Base-by-base conservation (phyloP, 1,284 basidiomycete species). In the Cutaneotrichosporon spelunceum region DNA sequence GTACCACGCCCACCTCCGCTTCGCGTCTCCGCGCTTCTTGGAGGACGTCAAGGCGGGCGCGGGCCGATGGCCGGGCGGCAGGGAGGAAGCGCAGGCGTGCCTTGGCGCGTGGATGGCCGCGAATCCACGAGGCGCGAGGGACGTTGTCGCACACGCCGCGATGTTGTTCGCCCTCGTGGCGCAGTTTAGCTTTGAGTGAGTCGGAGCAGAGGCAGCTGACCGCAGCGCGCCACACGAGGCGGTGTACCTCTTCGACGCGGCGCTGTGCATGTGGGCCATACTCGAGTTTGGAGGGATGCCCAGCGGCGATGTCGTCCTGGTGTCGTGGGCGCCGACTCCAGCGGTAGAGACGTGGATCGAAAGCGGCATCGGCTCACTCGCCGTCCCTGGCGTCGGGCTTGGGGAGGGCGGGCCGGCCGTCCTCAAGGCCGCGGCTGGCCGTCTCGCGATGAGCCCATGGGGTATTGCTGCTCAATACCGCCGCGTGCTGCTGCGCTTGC, bases 11-110 rank as follows among this genome's bases (percentile, higher is more conserved):
- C 68, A 68, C 36, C 36, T 70, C 24, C 53, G 60, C 10, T 68
- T 70, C 56, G 60, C 65, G 1, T 54, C 53, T 8, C 24, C 53
- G 0, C 66, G 66, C 2, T 53, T 70, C 24, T n/a, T 70, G 13
- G 64, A 70, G 19, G 42, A 56, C 24, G 52, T 70, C 53, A 69
- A 69, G 56, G 36, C 64, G 4, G 69, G 68, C 1, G 69, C 69
- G 4, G 69, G 69, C 2, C 65, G 66, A 14, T 57, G 65, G n/a
- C 23, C 45, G 0, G 42, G 23, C 2, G 50, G 42, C 4, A 30
- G 34, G 16, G 30, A 57, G 1, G 6, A 21, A 1, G 42, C 55
- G 21, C 36, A n/a, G 16, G 5, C 2, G 23, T 26, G 44, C 19
- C 36, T 70, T 11, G 21, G 8, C 24, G 27, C 16, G 2, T 70